These are phyloP conservation scores for Clathrus columnatus DNA, from an alignment of 768 basidiomycete genomes.

Conservation along the genomic window DNA sequence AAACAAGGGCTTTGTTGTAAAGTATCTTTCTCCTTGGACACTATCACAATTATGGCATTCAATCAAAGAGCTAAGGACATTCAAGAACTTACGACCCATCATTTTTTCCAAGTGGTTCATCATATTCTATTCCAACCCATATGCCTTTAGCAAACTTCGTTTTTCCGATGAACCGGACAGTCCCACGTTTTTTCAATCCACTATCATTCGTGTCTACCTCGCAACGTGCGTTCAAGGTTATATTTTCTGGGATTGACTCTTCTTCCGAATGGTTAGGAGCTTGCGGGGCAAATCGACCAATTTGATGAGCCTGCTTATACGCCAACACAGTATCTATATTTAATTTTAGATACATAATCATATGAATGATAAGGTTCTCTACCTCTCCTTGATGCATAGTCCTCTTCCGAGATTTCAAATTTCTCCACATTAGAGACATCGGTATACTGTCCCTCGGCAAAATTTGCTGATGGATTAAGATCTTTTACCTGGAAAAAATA, in stretches of 20 bases:
- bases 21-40: conserved; percentile 80
- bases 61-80: not conserved
- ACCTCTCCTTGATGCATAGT: conserved; percentile 80
- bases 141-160: conserved; percentile 67
- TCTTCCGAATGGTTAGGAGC: conserved; percentile 21
- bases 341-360: not conserved
- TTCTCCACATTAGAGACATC: conserved; percentile 86
- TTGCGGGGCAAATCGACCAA: conserved; percentile 74
- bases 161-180: conserved; percentile 74
- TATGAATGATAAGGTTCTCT: not conserved
- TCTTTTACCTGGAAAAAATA: conserved; percentile 49
- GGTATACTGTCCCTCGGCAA: conserved; percentile 69
- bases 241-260: conserved; percentile 34
- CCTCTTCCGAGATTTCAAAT: conserved; percentile 77
- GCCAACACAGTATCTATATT: conserved; percentile 74
- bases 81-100: conserved; percentile 76
- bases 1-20: conserved; percentile 63
- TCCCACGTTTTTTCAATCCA: conserved; percentile 69
- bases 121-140: conserved; percentile 93
- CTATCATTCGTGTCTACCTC: conserved; percentile 62
- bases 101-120: conserved; percentile 93
- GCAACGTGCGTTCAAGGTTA: conserved; percentile 68
- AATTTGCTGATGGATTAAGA: conserved; percentile 61
- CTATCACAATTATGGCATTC: conserved; percentile 29
- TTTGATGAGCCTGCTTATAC: conserved; percentile 78